phyloP scores from a whole-genome alignment of 768 basidiomycete genomes.

The Kwoniella sp. region DNA sequence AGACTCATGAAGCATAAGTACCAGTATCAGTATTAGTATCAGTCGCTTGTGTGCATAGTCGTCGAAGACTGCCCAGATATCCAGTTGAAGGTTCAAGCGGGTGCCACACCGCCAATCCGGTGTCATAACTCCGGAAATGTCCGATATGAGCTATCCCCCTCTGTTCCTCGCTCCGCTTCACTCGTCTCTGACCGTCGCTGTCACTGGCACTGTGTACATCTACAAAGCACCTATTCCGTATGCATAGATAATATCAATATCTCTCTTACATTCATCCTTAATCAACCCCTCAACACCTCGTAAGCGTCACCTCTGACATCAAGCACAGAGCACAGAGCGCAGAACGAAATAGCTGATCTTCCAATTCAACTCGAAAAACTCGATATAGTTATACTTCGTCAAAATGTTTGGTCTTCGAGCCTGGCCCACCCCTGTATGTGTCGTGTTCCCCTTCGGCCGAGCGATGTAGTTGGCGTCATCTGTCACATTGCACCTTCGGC shows the following conservation, averaged over 20 bases:
- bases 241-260: slow-evolving; percentile 1
- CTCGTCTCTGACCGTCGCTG: not conserved
- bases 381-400: not conserved
- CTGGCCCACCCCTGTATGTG: slow-evolving; percentile 55
- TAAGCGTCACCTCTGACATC: slow-evolving; percentile 4
- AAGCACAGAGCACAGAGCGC: not conserved
- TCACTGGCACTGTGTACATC: not conserved
- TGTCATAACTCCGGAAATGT: not conserved
- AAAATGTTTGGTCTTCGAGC: slow-evolving; percentile 56
- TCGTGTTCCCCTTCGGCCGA: slow-evolving; percentile 18
- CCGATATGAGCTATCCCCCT: not conserved
- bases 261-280: not conserved
- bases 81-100: too few relatives aligned
- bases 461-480: too few relatives aligned
- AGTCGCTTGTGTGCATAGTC: too few relatives aligned
- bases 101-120: not conserved
- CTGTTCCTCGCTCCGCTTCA: not conserved
- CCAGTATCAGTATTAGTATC: too few relatives aligned
- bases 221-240: not conserved
- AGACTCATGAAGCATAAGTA: too few relatives aligned
- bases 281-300: not conserved
- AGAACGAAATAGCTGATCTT: not conserved
- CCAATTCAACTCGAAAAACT: not conserved
- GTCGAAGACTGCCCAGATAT: too few relatives aligned
- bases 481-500: too few relatives aligned